These are phyloP conservation scores for Fusarium sp. DNA, from an alignment of 2,329 filamentous ascomycete genomes.

Conservation along the genomic window DNA sequence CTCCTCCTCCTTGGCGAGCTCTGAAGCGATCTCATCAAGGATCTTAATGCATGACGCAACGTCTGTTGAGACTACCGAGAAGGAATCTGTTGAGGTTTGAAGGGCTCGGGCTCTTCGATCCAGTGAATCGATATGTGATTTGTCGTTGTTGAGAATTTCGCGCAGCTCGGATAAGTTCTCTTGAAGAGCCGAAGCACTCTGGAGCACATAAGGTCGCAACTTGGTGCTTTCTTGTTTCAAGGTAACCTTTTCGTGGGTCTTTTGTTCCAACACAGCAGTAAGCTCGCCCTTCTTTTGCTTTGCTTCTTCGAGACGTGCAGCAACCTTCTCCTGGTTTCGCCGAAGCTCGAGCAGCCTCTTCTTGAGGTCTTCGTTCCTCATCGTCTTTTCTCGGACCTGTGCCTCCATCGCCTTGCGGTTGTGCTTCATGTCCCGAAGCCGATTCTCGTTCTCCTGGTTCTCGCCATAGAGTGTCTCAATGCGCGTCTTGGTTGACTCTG, in stretches of 20 bases:
- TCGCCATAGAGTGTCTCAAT: conserved; percentile 88
- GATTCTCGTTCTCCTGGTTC: conserved; percentile 87
- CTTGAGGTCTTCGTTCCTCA: conserved; percentile 88
- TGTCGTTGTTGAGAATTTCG: conserved; percentile 80
- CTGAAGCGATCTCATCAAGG: conserved; percentile 85
- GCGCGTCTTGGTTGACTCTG: conserved; percentile 83
- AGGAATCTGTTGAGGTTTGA: conserved; percentile 92
- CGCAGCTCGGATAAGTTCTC: conserved; percentile 83
- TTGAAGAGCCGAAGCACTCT: conserved; percentile 87
- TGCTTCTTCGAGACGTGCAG: conserved; percentile 82
- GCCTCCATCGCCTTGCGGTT: conserved; percentile 84
- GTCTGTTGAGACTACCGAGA: conserved; percentile 83
- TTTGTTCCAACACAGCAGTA: conserved; percentile 77
- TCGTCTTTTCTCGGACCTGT: conserved; percentile 84
- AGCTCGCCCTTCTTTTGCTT: conserved; percentile 83
- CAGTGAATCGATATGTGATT: conserved; percentile 84
- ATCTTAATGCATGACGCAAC: conserved; percentile 89
- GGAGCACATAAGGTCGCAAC: conserved; percentile 88
- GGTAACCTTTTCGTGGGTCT: conserved; percentile 74
- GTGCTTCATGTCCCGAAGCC: conserved; percentile 81
- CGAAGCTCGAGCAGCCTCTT: conserved; percentile 82
- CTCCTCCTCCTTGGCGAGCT: conserved; percentile 90
- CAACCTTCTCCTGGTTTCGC: conserved; percentile 83
- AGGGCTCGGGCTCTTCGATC: conserved; percentile 89
- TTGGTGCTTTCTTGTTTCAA: conserved; percentile 88